phyloP scores from a whole-genome alignment of 805 yeast genomes.

The Lipomyces yamadae region DNA sequence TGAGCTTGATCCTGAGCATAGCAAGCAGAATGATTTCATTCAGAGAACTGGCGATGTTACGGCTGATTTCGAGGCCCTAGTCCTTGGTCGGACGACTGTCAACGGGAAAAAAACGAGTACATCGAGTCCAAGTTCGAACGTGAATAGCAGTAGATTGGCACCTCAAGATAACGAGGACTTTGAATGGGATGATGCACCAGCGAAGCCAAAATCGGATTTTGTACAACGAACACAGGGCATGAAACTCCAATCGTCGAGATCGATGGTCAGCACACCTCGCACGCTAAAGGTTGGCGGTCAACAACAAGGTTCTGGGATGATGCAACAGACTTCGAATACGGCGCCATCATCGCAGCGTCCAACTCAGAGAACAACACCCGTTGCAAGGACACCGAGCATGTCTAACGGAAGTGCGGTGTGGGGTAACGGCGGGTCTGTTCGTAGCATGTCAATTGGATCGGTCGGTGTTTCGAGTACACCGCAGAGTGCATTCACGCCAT shows the following conservation, averaged over 20 bases:
- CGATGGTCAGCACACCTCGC: conserved; percentile 17
- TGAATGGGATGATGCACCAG: conserved; percentile 19
- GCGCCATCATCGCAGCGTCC: neutral
- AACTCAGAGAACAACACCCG: neutral
- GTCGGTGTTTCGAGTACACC: neutral
- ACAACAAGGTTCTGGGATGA: conserved; percentile 8
- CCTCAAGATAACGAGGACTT: conserved; percentile 26
- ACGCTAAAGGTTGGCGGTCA: conserved; percentile 14
- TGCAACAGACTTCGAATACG: conserved; percentile 13
- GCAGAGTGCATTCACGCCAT: neutral
- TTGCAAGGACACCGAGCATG: neutral
- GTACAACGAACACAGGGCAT: conserved; percentile 9
- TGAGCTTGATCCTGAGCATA: conserved; percentile 22
- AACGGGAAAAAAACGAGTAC: neutral
- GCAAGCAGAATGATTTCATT: neutral
- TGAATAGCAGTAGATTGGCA: conserved; percentile 15
- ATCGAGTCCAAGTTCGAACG: neutral
- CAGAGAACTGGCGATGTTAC: conserved; percentile 27
- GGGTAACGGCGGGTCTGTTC: neutral
- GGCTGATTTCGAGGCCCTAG: conserved; percentile 37
- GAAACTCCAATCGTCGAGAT: conserved; percentile 21
- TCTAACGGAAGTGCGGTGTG: neutral
- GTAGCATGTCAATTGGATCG: neutral
- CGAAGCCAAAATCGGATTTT: neutral
- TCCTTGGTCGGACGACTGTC: conserved; percentile 24